Base-by-base conservation (phyloP, 2,329 filamentous ascomycete species). In the Penicillium sp. region DNA sequence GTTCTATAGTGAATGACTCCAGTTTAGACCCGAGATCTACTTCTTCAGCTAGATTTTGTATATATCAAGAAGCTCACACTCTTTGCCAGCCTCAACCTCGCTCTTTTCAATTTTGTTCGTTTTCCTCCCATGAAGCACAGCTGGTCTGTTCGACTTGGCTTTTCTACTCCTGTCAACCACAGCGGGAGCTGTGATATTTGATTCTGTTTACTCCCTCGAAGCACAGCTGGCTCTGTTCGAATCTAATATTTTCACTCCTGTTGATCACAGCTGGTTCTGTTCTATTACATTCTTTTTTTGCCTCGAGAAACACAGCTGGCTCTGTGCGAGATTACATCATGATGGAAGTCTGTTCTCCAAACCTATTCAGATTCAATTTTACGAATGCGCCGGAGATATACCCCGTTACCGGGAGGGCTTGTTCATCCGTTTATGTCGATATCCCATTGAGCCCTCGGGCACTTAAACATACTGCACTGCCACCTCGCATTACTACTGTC, bases 101-200 rank as follows among this genome's bases (percentile, higher is more conserved):
- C 35, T 39, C 35, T 39, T 11, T 39, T 19, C n/a, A 11, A 3
- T n/a, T 3, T 39, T 9, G 31, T 39, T 19, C 35, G 10, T 39
- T 37, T 19, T 16, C 35, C n/a, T n/a, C 19, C 16, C 1, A 13
- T 13, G 27, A 29, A 29, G 27, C 9, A 29, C 27, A 29, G 27
- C 27, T 29, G 27, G 27, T 47, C 29, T 39, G 31, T 25, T 27
- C 26, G 26, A 27, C 26, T 27, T 3, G 10, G 1, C 10, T 27
- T 7, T 27, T 7, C 26, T 27, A 27, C 26, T 10, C 27, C 11
- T 29, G 14, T 35, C 33, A n/a, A 35, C 4, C 13, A 3, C 33
- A 35, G 33, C 62, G 5, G 60, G 65, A 4, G 29, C 29, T 39
- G 29, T 25, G 33, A 13, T 35, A 35, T 35, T 16, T 8, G 11